These are phyloP conservation scores for Brassica rapa DNA, from an alignment of 345 rosid genomes.

Conservation along the genomic window DNA sequence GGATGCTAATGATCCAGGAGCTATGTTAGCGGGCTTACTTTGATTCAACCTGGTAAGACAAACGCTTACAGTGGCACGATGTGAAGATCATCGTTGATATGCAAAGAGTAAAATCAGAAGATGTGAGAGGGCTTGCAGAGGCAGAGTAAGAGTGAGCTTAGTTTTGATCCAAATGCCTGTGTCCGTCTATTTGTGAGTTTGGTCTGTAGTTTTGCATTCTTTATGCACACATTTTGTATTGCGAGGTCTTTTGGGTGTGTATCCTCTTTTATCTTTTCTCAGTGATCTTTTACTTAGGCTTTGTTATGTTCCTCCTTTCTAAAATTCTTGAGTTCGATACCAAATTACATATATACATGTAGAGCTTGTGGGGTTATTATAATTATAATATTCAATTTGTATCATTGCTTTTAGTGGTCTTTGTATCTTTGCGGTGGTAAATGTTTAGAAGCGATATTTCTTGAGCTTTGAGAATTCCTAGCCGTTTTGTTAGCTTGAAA, in stretches of 20 bases:
- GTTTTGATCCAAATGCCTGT: neutral
- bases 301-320: neutral
- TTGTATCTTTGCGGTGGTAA: neutral
- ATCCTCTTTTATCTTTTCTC: neutral
- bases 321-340: neutral
- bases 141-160: neutral
- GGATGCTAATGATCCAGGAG: conserved; percentile 76
- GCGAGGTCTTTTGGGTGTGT: neutral
- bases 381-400: neutral
- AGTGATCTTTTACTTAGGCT: neutral
- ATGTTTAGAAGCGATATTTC: neutral
- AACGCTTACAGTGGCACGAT: conserved; percentile 7
- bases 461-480: no score
- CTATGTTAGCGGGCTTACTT: conserved; percentile 83
- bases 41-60: conserved; percentile 35
- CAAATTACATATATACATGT: neutral
- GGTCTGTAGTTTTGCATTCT: conserved; percentile 18
- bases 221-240: conserved; percentile 26
- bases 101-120: conserved; percentile 9
- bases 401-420: neutral
- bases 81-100: conserved; percentile 5
- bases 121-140: conserved; percentile 6
- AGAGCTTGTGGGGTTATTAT: neutral
- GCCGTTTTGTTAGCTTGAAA: no score
- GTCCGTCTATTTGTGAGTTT: conserved; percentile 16